Percentiles rank a stretch among this genome's conserved stretches.
Evolutionary conservation across 495 filamentous ascomycete species (phyloP).

Genomic region (Neohortaea acidophila): DNA sequence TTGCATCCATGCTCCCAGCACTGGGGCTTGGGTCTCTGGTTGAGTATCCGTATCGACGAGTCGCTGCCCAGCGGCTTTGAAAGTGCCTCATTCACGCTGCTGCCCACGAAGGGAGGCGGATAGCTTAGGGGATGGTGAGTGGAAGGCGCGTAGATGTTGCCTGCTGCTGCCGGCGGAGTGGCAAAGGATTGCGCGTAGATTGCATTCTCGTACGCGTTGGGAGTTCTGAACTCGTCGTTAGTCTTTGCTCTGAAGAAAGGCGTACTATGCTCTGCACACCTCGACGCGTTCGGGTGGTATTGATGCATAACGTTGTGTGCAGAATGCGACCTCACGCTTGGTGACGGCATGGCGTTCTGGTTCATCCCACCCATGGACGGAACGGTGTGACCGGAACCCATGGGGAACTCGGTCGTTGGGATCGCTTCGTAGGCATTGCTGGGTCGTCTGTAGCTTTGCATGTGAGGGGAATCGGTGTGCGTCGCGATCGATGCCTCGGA

Average conservation of each 20-base stretch:
- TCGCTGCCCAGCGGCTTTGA: conserved; percentile 20
- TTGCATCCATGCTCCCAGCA: conserved; percentile 96
- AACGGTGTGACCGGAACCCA: conserved; percentile 6
- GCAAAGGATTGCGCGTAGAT: conserved; percentile 6
- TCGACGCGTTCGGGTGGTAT: conserved; percentile 6
- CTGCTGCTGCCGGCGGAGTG: neutral
- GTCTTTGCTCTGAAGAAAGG: neutral
- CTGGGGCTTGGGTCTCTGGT: conserved; percentile 69
- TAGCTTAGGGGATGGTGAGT: conserved; percentile 9
- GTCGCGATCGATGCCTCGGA: conserved; percentile 5
- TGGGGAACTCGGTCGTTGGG: conserved; percentile 3
- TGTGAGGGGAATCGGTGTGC: conserved; percentile 4
- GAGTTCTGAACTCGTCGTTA: conserved; percentile 1
- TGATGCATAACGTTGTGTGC: neutral
- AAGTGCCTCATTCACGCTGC: conserved; percentile 7
- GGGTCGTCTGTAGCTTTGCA: conserved; percentile 4
- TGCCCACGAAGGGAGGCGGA: conserved; percentile 10
- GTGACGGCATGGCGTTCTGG: conserved; percentile 14
- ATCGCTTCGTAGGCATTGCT: conserved; percentile 14
- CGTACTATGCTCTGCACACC: neutral
- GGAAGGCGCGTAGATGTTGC: neutral
- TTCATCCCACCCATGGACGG: conserved; percentile 15
- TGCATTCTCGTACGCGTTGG: conserved; percentile 3
- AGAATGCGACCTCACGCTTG: neutral
- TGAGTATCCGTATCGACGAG: conserved; percentile 45